Percentiles rank a stretch among this genome's conserved stretches.
Evolutionary conservation across 1,139 yeast genomes (phyloP).

Genomic region (Sugiyamaella japonica): DNA sequence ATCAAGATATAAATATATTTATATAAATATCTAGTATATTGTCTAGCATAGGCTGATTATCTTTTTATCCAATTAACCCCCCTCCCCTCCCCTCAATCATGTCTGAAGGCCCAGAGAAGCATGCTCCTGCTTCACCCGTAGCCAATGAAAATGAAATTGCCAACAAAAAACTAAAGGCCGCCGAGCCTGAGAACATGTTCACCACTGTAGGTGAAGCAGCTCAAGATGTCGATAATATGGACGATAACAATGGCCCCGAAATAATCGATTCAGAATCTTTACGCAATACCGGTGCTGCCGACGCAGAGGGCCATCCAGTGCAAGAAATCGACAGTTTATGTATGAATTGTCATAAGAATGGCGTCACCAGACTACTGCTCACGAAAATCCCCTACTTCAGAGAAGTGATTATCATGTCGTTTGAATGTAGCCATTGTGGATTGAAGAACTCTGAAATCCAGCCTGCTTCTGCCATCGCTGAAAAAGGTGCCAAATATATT

Average conservation of each 20-base stretch:
- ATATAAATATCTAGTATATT: too few relatives aligned
- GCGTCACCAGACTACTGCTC: slow-evolving; percentile 76
- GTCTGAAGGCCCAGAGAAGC: slow-evolving; percentile 13
- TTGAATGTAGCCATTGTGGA: slow-evolving; percentile 93
- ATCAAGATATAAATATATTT: not conserved
- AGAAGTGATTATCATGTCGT: slow-evolving; percentile 92
- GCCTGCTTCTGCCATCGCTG: slow-evolving; percentile 80
- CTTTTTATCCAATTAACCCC: too few relatives aligned
- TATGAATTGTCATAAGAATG: slow-evolving; percentile 90
- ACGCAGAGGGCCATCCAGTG: slow-evolving; percentile 93
- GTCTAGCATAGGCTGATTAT: too few relatives aligned
- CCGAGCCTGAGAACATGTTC: slow-evolving; percentile 22
- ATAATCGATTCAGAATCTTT: slow-evolving; percentile 31
- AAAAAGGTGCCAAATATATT: slow-evolving; percentile 76
- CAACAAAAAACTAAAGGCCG: slow-evolving; percentile 7
- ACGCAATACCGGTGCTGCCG: slow-evolving; percentile 50
- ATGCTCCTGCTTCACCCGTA: slow-evolving; percentile 2
- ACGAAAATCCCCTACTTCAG: slow-evolving; percentile 91
- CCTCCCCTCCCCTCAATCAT: not conserved
- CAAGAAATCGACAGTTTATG: slow-evolving; percentile 94
- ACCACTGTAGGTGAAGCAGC: slow-evolving; percentile 34
- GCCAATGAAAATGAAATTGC: slow-evolving; percentile 1
- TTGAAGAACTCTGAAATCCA: slow-evolving; percentile 90
- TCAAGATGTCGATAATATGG: slow-evolving; percentile 29
- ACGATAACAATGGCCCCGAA: slow-evolving; percentile 25